phyloP scores from a whole-genome alignment of 1,139 yeast species.

The Debaryomyces fabryi region DNA sequence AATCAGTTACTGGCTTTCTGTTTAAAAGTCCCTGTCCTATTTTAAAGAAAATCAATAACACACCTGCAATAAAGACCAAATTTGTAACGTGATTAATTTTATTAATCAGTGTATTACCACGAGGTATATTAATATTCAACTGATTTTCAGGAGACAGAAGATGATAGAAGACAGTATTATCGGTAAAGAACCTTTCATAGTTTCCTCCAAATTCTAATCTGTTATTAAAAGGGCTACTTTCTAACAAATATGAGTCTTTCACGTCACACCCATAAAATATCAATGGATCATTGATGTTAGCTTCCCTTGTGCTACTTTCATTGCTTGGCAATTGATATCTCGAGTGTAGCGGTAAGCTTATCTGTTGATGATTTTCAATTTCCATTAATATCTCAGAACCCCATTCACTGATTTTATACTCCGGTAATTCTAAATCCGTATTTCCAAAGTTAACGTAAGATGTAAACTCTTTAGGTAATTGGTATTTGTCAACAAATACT shows the following conservation, averaged over 20 bases:
- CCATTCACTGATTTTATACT: slow-evolving; percentile 41
- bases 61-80: not conserved
- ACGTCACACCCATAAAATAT: slow-evolving; percentile 40
- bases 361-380: slow-evolving; percentile 2
- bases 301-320: slow-evolving; percentile 11
- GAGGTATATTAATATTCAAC: slow-evolving; percentile 23
- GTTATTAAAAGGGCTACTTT: slow-evolving; percentile 43
- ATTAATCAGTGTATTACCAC: not conserved
- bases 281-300: slow-evolving; percentile 24
- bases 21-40: not conserved
- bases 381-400: slow-evolving; percentile 45
- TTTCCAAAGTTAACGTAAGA: slow-evolving; percentile 37
- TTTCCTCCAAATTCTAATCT: slow-evolving; percentile 34
- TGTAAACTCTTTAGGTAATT: slow-evolving; percentile 29
- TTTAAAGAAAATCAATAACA: slow-evolving; percentile 1
- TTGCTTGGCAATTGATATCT: slow-evolving; percentile 39
- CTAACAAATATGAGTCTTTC: slow-evolving; percentile 29
- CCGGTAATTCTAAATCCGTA: slow-evolving; percentile 47
- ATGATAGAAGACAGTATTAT: slow-evolving; percentile 47
- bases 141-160: slow-evolving; percentile 15
- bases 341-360: slow-evolving; percentile 35
- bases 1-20: not conserved
- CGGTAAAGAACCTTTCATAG: slow-evolving; percentile 42
- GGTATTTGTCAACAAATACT: slow-evolving; percentile 47
- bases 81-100: not conserved